Conservation (phyloP, 2,329 filamentous ascomycete genomes). For the Teratosphaeria destructans region DNA sequence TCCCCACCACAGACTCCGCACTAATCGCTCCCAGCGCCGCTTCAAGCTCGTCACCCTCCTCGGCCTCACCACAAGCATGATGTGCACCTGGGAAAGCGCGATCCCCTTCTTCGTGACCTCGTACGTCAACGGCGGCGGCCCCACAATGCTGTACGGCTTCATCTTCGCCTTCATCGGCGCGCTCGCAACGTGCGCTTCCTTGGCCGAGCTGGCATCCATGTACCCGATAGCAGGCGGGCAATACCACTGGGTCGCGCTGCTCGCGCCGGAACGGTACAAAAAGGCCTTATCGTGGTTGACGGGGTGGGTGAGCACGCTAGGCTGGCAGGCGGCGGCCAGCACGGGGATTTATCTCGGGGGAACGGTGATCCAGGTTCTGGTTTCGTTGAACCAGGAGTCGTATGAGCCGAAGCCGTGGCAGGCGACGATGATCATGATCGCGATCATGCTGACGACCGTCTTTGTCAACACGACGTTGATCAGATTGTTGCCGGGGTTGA, state of each 20-base stretch:
- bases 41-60: conserved; percentile 1
- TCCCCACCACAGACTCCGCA: background rate
- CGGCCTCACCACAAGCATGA: background rate
- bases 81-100: conserved; percentile 1
- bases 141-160: conserved; percentile 1
- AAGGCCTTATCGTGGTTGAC: conserved; percentile 32
- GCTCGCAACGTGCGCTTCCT: background rate
- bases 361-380: conserved; percentile 23
- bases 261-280: conserved; percentile 28
- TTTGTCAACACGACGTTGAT: conserved; percentile 9
- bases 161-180: background rate
- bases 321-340: conserved; percentile 28
- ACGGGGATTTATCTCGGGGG: conserved; percentile 15
- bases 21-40: background rate
- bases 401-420: conserved; percentile 14
- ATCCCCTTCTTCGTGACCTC: conserved; percentile 2
- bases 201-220: conserved; percentile 1
- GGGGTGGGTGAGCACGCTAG: conserved; percentile 29
- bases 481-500: conserved; percentile 7
- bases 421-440: conserved; percentile 32
- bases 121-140: conserved; percentile 1
- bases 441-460: conserved; percentile 1
- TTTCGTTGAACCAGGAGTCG: conserved; percentile 34
- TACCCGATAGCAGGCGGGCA: background rate
- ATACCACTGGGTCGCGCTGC: conserved; percentile 22